Base-by-base conservation (phyloP, 176 grass and related monocot genomes). In the Typha latifolia region DNA sequence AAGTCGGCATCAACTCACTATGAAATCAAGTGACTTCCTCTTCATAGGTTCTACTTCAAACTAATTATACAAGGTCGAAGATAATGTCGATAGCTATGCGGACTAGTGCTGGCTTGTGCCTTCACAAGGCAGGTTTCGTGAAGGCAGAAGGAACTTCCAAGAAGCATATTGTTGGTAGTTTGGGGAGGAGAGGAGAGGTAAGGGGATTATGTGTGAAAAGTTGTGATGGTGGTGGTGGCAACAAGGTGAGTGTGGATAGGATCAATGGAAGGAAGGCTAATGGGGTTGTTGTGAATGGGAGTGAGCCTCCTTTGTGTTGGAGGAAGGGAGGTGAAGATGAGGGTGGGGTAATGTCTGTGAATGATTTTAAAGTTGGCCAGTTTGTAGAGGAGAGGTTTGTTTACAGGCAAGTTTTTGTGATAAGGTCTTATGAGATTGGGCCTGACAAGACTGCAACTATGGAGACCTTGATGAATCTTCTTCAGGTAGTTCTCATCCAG, bases 371-470 rank as follows among this genome's bases (percentile, higher is more conserved):
- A 64, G 69, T 85, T 0, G 77, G 82, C 20, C 80, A 62, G 56
- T 85, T 85, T 22, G 63, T 80, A 57, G 73, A 85, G 62, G 78
- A 62, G 32, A 85, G 56, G 64, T 70, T 72, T 4, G 82, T 85
- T 57, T 85, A 85, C 64, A 77, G 77, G 49, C 82, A 85, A 50
- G 70, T 49, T 7, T 85, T 85, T 51, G 82, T 85, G 63, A 69
- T 85, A 53, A 62, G 82, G 18, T 85, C 82, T 66, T 85, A 80
- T 48, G 82, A 85, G 73, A 85, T 85, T 62, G 82, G 82, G 9
- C 82, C 82, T 31, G 82, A 85, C 49, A 27, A 74, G 69, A 85
- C 82, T 51, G 78, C 68, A 53, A 85, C 82, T 73, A 85, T 85
- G 82, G 82, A 85, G 23, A 80, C 77, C 2, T 32, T 85, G 18